Percentiles rank a stretch among this genome's conserved stretches.
These are phyloP conservation scores for Triadica sebifera DNA, from an alignment of 345 rosid genomes.

Conservation along the genomic window DNA sequence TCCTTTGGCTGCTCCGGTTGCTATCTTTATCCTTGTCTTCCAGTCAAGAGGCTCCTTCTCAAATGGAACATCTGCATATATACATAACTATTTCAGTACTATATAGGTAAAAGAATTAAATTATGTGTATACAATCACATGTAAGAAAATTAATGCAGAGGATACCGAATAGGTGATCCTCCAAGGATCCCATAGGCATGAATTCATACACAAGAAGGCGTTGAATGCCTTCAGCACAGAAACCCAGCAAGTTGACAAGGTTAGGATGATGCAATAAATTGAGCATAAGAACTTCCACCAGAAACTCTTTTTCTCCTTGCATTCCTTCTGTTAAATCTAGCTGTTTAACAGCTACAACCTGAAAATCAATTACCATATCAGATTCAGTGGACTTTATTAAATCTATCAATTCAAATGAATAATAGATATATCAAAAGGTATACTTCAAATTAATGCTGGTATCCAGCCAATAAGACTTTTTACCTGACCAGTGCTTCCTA, in stretches of 20 bases:
- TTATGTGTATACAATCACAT: no score
- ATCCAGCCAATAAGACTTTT: neutral
- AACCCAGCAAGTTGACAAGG: conserved; percentile 69
- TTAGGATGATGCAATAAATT: conserved; percentile 63
- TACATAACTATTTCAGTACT: neutral
- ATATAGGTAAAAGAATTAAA: no score
- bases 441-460: neutral
- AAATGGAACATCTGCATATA: conserved; percentile 6
- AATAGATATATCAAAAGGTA: no score
- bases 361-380: conserved; percentile 10
- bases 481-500: conserved; percentile 57
- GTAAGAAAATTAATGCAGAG: neutral
- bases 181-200: conserved; percentile 68
- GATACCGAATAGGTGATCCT: conserved; percentile 63
- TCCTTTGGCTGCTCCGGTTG: conserved; percentile 21
- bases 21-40: conserved; percentile 24
- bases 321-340: conserved; percentile 47
- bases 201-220: conserved; percentile 73
- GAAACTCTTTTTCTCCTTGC: conserved; percentile 86
- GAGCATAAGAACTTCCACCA: conserved; percentile 87
- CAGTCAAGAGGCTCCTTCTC: conserved; percentile 15
- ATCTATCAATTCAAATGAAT: neutral
- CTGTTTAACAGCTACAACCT: conserved; percentile 71
- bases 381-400: neutral
- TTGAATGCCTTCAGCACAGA: conserved; percentile 70